Evolutionary conservation across 306 rosid species (phyloP).

Genomic region (Begonia peltatifolia): DNA sequence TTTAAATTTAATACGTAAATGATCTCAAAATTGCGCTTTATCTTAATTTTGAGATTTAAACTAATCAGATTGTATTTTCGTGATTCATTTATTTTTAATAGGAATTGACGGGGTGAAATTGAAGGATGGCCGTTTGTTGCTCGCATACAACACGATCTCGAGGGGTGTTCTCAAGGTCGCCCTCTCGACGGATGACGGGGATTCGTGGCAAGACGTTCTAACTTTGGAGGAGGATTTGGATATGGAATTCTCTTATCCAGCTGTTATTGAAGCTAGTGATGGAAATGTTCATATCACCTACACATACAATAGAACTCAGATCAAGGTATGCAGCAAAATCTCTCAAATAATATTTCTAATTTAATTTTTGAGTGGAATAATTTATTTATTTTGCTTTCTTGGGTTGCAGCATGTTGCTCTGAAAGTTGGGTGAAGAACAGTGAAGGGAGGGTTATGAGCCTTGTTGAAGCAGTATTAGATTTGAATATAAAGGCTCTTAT

Average conservation of each 20-base stretch:
- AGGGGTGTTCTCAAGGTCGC: conserved; percentile 76
- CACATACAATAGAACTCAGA: conserved; percentile 69
- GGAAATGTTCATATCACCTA: conserved; percentile 63
- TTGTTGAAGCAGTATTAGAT: no score
- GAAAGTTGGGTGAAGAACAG: no score
- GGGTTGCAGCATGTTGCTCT: no score
- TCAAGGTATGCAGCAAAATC: conserved; percentile 39
- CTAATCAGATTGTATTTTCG: neutral
- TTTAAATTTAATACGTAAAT: no score
- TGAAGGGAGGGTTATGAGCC: no score
- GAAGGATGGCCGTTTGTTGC: conserved; percentile 55
- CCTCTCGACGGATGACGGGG: conserved; percentile 70
- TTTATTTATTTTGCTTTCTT: no score
- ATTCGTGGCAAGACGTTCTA: conserved; percentile 57
- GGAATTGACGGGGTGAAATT: conserved; percentile 92
- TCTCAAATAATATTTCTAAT: no score
- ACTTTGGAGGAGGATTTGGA: conserved; percentile 56
- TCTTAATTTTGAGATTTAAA: no score
- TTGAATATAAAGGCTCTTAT: no score
- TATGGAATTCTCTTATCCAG: conserved; percentile 90
- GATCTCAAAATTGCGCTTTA: no score
- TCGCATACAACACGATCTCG: conserved; percentile 59
- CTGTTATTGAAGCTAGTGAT: conserved; percentile 75
- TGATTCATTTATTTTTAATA: conserved; percentile 10
- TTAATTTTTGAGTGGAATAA: no score